Conservation (phyloP, 148 eudicot species). For the Arbutus unedo region DNA sequence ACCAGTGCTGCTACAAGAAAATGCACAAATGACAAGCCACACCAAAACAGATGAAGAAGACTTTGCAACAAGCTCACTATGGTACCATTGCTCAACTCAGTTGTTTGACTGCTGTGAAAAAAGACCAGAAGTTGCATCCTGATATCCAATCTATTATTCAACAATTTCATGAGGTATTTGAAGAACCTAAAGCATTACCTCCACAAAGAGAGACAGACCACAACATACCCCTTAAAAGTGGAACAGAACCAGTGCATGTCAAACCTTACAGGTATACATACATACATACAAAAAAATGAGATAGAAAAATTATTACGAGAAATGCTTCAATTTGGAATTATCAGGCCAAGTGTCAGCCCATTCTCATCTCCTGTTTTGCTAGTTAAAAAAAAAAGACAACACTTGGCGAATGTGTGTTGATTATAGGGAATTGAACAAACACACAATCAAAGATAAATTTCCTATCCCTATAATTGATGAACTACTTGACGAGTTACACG, state of each 20-base stretch:
- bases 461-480: constrained; percentile 2
- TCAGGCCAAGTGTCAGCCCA: not conserved
- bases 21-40: too few relatives aligned
- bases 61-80: not conserved
- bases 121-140: not conserved
- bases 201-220: not conserved
- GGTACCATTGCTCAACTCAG: not conserved
- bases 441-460: constrained; percentile 8
- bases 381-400: not conserved
- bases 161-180: too few relatives aligned
- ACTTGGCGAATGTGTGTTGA: constrained; percentile 13
- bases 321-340: not conserved
- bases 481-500: not conserved
- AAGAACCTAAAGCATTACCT: not conserved
- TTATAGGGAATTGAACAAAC: not conserved
- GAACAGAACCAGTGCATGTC: not conserved
- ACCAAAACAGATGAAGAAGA: too few relatives aligned
- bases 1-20: too few relatives aligned
- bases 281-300: not conserved
- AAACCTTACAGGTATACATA: not conserved
- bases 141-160: not conserved
- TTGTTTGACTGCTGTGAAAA: too few relatives aligned
- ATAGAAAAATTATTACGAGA: not conserved
- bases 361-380: not conserved
- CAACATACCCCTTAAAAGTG: not conserved